Evolutionary conservation across 345 rosid species (phyloP).

Genomic region (Litchi chinensis): DNA sequence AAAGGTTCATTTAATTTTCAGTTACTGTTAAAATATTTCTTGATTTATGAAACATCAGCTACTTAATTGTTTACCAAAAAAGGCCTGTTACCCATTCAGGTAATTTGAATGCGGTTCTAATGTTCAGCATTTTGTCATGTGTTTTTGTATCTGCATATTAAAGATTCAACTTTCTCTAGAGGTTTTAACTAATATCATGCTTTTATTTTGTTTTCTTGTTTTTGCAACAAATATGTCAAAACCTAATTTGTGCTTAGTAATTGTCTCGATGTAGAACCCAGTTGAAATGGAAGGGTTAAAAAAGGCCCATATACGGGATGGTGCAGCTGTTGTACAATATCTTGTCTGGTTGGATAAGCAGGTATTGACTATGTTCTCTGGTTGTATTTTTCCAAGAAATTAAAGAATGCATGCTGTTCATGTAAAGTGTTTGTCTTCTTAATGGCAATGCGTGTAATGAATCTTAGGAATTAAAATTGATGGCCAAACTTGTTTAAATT

Average conservation of each 20-base stretch:
- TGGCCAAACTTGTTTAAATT: slow-evolving; percentile 21
- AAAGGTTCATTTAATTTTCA: not conserved
- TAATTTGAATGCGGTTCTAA: not conserved
- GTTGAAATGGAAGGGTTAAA: slow-evolving; percentile 85
- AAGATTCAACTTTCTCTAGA: not conserved
- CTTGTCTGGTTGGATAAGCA: slow-evolving; percentile 90
- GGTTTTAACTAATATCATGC: not conserved
- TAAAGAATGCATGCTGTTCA: not conserved
- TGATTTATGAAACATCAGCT: not conserved
- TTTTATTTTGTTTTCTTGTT: not conserved
- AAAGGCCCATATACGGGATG: slow-evolving; percentile 93
- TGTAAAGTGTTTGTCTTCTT: not conserved
- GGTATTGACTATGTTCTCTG: slow-evolving; percentile 37
- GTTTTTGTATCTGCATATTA: not conserved
- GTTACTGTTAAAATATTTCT: not conserved
- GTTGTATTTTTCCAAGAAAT: not conserved
- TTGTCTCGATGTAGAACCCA: slow-evolving; percentile 54
- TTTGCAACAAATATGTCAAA: not conserved
- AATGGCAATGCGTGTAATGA: not conserved
- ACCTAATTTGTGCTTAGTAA: slow-evolving; percentile 15
- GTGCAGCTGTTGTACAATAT: slow-evolving; percentile 97
- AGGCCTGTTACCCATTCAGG: not conserved
- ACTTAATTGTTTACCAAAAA: not conserved
- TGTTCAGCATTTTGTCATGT: not conserved
- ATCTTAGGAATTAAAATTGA: slow-evolving; percentile 16